Base-by-base conservation (phyloP, 352 stramenopile species). In the Pythium guiyangense region DNA sequence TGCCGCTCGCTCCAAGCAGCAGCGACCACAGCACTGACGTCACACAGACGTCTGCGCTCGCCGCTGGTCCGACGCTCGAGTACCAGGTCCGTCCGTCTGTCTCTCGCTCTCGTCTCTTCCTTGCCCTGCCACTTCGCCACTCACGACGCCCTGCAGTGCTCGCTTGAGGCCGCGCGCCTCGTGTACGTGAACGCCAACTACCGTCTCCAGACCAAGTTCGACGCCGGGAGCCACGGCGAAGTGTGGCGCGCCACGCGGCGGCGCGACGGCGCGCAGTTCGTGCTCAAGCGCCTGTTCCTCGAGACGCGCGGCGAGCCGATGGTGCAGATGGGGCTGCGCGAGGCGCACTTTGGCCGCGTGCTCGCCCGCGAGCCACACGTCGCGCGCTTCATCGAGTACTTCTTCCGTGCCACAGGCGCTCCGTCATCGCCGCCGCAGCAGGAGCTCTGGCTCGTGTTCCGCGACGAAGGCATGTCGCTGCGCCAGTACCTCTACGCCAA, bases 381-480 rank as follows among this genome's bases (percentile, higher is more conserved):
- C 20, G 61, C 86, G 35, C 67, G 88, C n/a, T 96, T 94, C 48
- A 80, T 96, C 34, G 88, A 96, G 67, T 83, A 92, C 48, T 92
- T 96, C 50, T 94, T 96, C 64, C 76, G 84, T 0, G 72, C 73
- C 6, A 26, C 39, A 8, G 26, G 40, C 18, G 27, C 49, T 10
- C 12, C 51, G 34, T 4, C 18, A 9, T 34, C 39, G 12, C 50
- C 59, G 39, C 11, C 22, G 35, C 40, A 17, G 1, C 54, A 80
- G 14, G 88, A 96, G 49, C 73, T 96, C 8, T 97, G 89, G 89
- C 69, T 97, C 34, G 88, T 96, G 18, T 97, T 97, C 63, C 75
- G 84, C 37, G 88, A 97, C 44, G 89, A 97, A 73, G 89, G 89
- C 25, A 86, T 79, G 50, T 96, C 85, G 18, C 68, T 97, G 35